Base-by-base conservation (phyloP, 371 early-diverging fungal species). In the Mucor velutinosus region DNA sequence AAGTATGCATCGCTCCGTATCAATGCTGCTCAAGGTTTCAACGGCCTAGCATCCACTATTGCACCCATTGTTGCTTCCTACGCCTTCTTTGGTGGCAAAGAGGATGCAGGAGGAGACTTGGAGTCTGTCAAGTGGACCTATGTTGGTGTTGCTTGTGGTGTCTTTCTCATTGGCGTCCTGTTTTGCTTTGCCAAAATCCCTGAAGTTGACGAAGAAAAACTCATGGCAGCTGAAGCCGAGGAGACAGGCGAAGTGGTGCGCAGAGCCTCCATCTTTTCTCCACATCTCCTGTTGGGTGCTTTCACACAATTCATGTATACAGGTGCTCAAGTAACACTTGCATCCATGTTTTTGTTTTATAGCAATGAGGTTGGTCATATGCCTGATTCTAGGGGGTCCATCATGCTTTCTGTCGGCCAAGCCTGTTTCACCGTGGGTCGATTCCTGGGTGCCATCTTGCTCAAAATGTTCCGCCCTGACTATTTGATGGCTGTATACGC, bases 141-240 rank as follows among this genome's bases (percentile, higher is more conserved):
- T 43, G 66, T 83, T 21, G 81, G 79, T 63, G 76, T 83, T 8
- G 83, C 74, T 17, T 76, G 78, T 64, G 79, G 73, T 60, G 83
- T 82, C 1, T 75, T 74, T 65, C 51, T 60, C 32, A 73, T 83
- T 60, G 80, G 70, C 12, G 25, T 79, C 1, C 19, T 83, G 23
- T 80, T 83, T 45, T 79, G 77, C 23, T 77, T 83, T 69, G 76
- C 76, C 0, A 60, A 63, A 14, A 76, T 83, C 25, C 83, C 83
- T 12, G 83, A 83, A 62, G 71, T 83, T 4, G 78, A 80, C 37
- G 82, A 82, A 62, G 82, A 79, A 49, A 73, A 19, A 58, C 69
- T 69, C 66, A 99, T 99, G 94, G 81, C 97, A 32, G 95, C 94
- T 68, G 94, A 92, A 61, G 96, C 96, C 55, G 96, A 97, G 77